Evolutionary conservation across 495 filamentous ascomycete genomes (phyloP).

Genomic region (Talaromyces liani): DNA sequence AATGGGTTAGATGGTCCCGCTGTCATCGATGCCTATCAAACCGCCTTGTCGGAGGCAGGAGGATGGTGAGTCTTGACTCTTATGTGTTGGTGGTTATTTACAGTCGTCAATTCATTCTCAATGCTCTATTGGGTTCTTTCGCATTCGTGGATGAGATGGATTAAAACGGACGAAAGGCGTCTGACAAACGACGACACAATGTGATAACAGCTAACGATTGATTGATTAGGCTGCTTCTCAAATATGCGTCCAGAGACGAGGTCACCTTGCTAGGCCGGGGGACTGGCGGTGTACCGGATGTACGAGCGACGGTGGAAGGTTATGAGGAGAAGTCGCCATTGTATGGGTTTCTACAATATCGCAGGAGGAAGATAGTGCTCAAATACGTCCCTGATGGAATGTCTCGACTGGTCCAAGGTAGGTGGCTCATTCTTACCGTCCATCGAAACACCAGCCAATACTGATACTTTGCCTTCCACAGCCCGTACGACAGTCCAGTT

Average conservation of each 20-base stretch:
- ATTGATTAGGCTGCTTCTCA: conserved; percentile 75
- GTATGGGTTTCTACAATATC: conserved; percentile 86
- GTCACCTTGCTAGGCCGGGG: conserved; percentile 73
- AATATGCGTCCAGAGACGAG: conserved; percentile 84
- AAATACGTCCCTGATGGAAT: conserved; percentile 88
- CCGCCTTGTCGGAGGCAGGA: conserved; percentile 72
- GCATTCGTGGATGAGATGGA: background rate
- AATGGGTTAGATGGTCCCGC: conserved; percentile 86
- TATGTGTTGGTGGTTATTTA: conserved; percentile 6
- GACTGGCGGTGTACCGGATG: conserved; percentile 76
- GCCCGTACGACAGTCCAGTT: conserved; percentile 95
- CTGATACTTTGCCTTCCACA: conserved; percentile 24
- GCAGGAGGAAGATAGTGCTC: conserved; percentile 82
- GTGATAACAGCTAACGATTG: conserved; percentile 7
- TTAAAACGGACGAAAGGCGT: background rate
- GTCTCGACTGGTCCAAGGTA: conserved; percentile 87
- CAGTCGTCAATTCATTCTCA: background rate
- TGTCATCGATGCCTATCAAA: conserved; percentile 78
- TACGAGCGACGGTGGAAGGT: conserved; percentile 65
- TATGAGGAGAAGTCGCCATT: conserved; percentile 81
- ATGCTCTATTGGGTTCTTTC: background rate
- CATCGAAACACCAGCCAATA: conserved; percentile 1
- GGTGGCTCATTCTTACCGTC: conserved; percentile 15
- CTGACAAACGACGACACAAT: conserved; percentile 6
- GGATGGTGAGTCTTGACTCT: conserved; percentile 71